Percentiles rank a stretch among this genome's conserved stretches.
These are phyloP conservation scores for Mimosa pudica DNA, from an alignment of 306 rosid species.

Conservation along the genomic window DNA sequence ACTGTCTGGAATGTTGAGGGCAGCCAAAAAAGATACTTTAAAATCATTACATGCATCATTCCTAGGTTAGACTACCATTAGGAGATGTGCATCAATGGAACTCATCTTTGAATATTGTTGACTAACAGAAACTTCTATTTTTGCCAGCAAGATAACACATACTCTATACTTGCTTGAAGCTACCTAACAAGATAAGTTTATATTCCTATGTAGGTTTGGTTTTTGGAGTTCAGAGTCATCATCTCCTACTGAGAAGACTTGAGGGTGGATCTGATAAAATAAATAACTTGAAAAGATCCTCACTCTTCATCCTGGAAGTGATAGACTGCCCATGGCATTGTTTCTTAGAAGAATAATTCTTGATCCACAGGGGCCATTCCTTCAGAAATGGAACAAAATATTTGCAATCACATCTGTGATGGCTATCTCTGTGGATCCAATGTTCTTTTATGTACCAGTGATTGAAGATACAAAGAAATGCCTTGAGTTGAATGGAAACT, in stretches of 20 bases:
- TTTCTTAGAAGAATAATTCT: conserved; percentile 46
- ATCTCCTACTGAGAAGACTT: conserved; percentile 37
- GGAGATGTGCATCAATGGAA: background rate
- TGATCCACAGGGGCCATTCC: conserved; percentile 75
- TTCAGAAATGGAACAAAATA: conserved; percentile 86
- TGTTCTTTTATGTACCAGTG: conserved; percentile 73
- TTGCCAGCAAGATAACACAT: background rate
- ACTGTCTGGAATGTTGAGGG: no score
- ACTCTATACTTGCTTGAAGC: conserved; percentile 16
- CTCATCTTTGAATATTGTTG: background rate
- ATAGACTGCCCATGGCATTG: conserved; percentile 32
- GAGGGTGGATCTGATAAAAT: conserved; percentile 36
- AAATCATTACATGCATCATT: background rate
- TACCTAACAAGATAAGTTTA: conserved; percentile 7
- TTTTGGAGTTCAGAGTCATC: conserved; percentile 63
- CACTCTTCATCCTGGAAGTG: conserved; percentile 38
- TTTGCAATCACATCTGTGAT: conserved; percentile 72
- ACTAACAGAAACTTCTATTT: background rate
- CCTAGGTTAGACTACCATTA: background rate
- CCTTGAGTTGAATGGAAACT: conserved; percentile 37
- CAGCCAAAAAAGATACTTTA: no score
- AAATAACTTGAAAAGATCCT: conserved; percentile 32
- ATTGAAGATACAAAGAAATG: conserved; percentile 40
- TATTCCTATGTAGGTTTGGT: conserved; percentile 51
- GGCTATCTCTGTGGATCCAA: conserved; percentile 77